Evolutionary conservation across 805 yeast species (phyloP).

Genomic region (Wickerhamomyces rabaulensis): DNA sequence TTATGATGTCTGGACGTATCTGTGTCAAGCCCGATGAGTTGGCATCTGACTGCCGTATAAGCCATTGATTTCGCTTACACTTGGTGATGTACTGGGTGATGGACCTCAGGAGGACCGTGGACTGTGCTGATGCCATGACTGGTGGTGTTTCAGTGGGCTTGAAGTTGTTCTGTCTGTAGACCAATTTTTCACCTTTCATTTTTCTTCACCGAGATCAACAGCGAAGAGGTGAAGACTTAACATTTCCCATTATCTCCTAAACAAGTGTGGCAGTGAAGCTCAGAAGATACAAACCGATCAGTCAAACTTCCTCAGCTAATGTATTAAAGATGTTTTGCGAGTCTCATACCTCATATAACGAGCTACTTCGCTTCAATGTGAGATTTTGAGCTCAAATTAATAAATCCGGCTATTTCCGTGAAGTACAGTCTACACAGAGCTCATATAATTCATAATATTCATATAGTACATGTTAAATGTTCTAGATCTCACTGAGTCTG

Average conservation of each 20-base stretch:
- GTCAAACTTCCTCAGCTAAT: too few relatives aligned
- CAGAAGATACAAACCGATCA: too few relatives aligned
- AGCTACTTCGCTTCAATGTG: too few relatives aligned
- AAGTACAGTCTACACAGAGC: neutral
- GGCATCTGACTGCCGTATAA: conserved; percentile 1
- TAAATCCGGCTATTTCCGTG: neutral
- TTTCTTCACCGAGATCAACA: too few relatives aligned
- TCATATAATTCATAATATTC: neutral
- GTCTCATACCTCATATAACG: too few relatives aligned
- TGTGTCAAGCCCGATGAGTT: neutral
- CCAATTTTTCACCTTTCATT: too few relatives aligned
- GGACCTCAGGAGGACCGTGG: neutral
- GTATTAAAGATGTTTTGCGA: too few relatives aligned
- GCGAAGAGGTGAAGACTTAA: too few relatives aligned
- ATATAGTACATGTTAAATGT: neutral
- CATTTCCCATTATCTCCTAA: too few relatives aligned
- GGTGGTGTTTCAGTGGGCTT: neutral
- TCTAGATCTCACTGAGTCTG: neutral
- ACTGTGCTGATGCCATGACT: neutral
- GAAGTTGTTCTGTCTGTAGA: too few relatives aligned
- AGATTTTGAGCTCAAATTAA: neutral
- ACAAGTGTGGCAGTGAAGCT: too few relatives aligned
- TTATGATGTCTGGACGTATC: neutral
- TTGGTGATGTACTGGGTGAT: conserved; percentile 6
- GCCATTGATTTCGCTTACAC: conserved; percentile 9